Conservation (phyloP, 345 rosid species). For the Orychophragmus violaceus region DNA sequence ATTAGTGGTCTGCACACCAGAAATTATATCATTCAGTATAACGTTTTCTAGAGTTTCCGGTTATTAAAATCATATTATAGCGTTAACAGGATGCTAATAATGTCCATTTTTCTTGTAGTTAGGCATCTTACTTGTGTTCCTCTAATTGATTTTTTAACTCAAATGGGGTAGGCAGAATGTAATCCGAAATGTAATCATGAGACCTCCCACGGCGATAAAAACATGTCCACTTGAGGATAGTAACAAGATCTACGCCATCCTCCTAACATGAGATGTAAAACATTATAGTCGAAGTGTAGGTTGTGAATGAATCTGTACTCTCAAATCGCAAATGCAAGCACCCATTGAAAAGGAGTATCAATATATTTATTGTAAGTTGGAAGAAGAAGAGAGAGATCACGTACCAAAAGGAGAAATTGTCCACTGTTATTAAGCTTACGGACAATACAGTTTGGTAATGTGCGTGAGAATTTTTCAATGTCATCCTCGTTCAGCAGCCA, state of each 20-base stretch:
- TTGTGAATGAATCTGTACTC: neutral
- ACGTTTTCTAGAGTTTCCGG: too few relatives aligned
- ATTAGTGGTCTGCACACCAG: slow-evolving; percentile 30
- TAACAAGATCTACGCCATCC: slow-evolving; percentile 43
- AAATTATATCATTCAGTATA: neutral
- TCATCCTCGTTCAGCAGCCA: slow-evolving; percentile 58
- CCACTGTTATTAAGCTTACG: slow-evolving; percentile 49
- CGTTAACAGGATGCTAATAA: too few relatives aligned
- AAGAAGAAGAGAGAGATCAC: slow-evolving; percentile 24
- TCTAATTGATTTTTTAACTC: slow-evolving; percentile 40
- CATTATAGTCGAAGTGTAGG: neutral
- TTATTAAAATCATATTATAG: too few relatives aligned
- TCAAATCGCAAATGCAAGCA: neutral
- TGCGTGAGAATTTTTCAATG: slow-evolving; percentile 37
- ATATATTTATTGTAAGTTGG: neutral
- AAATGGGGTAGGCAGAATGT: slow-evolving; percentile 41
- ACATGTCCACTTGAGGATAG: slow-evolving; percentile 35
- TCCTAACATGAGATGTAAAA: slow-evolving; percentile 37
- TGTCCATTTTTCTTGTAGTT: too few relatives aligned
- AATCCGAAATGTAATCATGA: slow-evolving; percentile 42
- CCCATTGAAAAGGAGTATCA: neutral
- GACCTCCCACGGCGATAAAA: slow-evolving; percentile 52
- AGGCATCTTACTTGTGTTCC: slow-evolving; percentile 18
- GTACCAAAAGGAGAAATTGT: slow-evolving; percentile 75
- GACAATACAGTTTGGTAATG: slow-evolving; percentile 40